Conservation (phyloP, 2,329 filamentous ascomycete genomes). For the Phoma herbarum region DNA sequence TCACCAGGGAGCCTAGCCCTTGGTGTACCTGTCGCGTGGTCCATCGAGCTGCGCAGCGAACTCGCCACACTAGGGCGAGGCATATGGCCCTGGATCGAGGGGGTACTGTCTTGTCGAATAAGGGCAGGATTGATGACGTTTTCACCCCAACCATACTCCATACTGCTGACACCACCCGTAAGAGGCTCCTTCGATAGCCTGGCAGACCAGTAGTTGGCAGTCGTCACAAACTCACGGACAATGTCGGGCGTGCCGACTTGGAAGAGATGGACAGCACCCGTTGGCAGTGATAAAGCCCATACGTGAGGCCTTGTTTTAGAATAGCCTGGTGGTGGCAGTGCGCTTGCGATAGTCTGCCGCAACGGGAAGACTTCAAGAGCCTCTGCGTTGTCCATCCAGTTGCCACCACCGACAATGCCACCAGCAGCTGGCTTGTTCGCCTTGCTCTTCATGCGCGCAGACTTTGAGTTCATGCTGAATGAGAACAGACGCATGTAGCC, state of each 20-base stretch:
- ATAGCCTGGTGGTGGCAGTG: conserved; percentile 89
- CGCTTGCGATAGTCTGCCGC: conserved; percentile 89
- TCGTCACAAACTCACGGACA: conserved; percentile 90
- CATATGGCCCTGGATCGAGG: conserved; percentile 45
- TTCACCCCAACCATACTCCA: conserved; percentile 97
- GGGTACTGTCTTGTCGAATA: conserved; percentile 53
- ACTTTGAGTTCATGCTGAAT: conserved; percentile 81
- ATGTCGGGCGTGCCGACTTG: conserved; percentile 96
- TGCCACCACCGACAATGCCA: conserved; percentile 87
- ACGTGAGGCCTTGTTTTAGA: conserved; percentile 90
- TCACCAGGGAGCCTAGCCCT: conserved; percentile 82
- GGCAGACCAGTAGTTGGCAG: conserved; percentile 97
- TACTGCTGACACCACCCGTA: conserved; percentile 91
- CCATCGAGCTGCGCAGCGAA: conserved; percentile 68
- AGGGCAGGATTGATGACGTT: conserved; percentile 70
- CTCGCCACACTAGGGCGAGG: conserved; percentile 66
- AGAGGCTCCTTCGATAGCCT: conserved; percentile 92
- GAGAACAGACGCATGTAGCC: conserved; percentile 94
- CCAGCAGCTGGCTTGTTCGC: conserved; percentile 62
- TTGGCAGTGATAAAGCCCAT: conserved; percentile 91
- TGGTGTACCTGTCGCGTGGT: conserved; percentile 64
- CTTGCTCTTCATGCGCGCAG: conserved; percentile 72
- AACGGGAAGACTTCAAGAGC: conserved; percentile 87
- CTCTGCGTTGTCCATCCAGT: conserved; percentile 98
- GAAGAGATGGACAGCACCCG: conserved; percentile 96